Conservation (phyloP, 352 stramenopile species). For the Phytophthora cryptogea region DNA sequence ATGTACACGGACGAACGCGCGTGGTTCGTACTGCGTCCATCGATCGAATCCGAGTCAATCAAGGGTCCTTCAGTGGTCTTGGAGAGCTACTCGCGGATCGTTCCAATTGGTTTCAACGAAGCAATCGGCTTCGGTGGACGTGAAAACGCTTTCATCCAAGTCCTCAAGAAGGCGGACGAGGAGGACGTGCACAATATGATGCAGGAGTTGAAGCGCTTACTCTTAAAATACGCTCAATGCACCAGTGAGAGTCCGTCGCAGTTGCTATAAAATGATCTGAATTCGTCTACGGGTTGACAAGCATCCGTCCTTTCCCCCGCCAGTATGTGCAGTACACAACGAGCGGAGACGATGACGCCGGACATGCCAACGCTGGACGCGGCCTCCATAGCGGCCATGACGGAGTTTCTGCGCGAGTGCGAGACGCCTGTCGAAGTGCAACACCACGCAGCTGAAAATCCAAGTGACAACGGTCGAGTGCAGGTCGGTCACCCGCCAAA, state of each 20-base stretch:
- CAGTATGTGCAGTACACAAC: conserved; percentile 19
- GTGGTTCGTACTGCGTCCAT: conserved; percentile 30
- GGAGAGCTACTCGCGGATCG: neutral
- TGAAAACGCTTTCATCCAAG: neutral
- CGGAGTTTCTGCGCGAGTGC: conserved; percentile 26
- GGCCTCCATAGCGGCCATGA: conserved; percentile 18
- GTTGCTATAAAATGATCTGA: too few species aligned
- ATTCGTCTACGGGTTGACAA: neutral
- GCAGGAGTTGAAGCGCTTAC: neutral
- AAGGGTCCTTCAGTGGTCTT: conserved; percentile 1
- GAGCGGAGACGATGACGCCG: conserved; percentile 4
- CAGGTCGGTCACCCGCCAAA: neutral
- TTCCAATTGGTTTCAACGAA: conserved; percentile 5
- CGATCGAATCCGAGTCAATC: neutral
- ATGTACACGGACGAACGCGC: conserved; percentile 51
- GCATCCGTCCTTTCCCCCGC: conserved; percentile 3
- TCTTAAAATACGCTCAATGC: neutral
- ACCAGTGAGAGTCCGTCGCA: too few species aligned
- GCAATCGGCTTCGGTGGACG: neutral
- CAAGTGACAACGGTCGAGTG: neutral
- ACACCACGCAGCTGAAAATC: neutral
- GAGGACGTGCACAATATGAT: conserved; percentile 2
- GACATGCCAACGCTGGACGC: conserved; percentile 18
- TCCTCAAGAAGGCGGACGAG: neutral
- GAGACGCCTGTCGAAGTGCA: conserved; percentile 5